Conservation (phyloP, 208 protist genomes). For the Zelonia costaricensis region DNA sequence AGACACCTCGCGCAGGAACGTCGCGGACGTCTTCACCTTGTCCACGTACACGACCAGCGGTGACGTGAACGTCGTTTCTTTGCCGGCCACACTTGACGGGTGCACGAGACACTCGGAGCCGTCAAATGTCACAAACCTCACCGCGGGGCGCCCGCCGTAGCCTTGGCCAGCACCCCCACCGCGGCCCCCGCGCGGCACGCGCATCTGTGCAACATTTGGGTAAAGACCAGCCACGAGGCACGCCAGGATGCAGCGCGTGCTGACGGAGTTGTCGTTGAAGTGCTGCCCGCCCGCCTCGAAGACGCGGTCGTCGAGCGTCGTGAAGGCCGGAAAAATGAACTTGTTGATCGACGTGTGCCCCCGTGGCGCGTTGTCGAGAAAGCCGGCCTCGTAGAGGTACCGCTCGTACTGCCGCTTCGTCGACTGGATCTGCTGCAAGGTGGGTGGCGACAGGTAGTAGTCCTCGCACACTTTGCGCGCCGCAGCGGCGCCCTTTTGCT, state of each 20-base stretch:
- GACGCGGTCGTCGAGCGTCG: slow-evolving; percentile 67
- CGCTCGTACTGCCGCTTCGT: slow-evolving; percentile 93
- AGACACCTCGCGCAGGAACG: slow-evolving; percentile 92
- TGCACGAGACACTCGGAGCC: slow-evolving; percentile 88
- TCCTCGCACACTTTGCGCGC: slow-evolving; percentile 75
- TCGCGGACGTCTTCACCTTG: slow-evolving; percentile 92
- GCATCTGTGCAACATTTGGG: slow-evolving; percentile 91
- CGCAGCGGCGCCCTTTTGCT: slow-evolving; percentile 46
- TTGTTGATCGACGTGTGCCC: slow-evolving; percentile 24
- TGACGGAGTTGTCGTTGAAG: slow-evolving; percentile 88
- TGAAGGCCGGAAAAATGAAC: slow-evolving; percentile 69
- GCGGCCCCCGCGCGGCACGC: slow-evolving; percentile 19
- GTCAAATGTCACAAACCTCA: slow-evolving; percentile 68
- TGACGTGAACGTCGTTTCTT: slow-evolving; percentile 63
- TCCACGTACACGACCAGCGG: slow-evolving; percentile 94
- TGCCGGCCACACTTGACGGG: slow-evolving; percentile 89
- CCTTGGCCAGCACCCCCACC: not conserved
- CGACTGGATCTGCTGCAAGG: slow-evolving; percentile 85
- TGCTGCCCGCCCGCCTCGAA: slow-evolving; percentile 82
- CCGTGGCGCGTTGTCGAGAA: slow-evolving; percentile 59
- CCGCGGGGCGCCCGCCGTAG: slow-evolving; percentile 10
- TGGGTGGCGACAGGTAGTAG: slow-evolving; percentile 78
- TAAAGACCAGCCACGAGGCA: slow-evolving; percentile 95
- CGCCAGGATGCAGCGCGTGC: slow-evolving; percentile 84
- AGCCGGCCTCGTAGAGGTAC: slow-evolving; percentile 90